Percentiles rank a stretch among this genome's conserved stretches.
Conservation (phyloP, 2,329 filamentous ascomycete genomes). For the Hypoxylon sp. region DNA sequence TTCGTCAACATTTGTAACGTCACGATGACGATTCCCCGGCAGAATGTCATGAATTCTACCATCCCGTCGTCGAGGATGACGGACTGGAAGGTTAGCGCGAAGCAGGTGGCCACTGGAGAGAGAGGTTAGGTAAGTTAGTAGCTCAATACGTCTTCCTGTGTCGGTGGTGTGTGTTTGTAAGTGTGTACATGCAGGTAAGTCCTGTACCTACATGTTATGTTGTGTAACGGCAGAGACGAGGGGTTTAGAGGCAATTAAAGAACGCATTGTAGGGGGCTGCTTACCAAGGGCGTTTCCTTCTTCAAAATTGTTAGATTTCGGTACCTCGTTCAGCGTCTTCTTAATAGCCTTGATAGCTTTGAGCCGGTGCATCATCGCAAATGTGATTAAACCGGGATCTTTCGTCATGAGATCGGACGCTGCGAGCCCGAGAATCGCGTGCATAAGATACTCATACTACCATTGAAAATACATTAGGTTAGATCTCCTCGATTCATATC, state of each 20-base stretch:
- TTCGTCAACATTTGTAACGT: conserved; percentile 68
- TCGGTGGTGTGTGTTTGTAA: background rate
- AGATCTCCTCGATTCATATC: background rate
- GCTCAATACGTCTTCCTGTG: background rate
- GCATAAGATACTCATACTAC: conserved; percentile 62
- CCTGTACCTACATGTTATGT: background rate
- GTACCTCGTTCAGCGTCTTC: conserved; percentile 63
- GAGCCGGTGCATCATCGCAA: conserved; percentile 75
- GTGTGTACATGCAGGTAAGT: background rate
- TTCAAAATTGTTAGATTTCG: conserved; percentile 62
- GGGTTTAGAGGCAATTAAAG: background rate
- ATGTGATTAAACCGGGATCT: conserved; percentile 66
- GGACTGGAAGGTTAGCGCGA: conserved; percentile 72
- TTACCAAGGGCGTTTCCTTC: conserved; percentile 69
- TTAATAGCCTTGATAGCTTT: conserved; percentile 76
- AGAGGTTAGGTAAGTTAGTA: background rate
- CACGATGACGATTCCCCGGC: conserved; percentile 70
- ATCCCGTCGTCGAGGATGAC: conserved; percentile 71
- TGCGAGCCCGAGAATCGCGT: conserved; percentile 75
- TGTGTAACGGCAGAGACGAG: background rate
- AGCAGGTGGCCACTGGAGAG: conserved; percentile 67
- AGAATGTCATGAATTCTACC: conserved; percentile 73
- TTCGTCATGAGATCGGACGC: conserved; percentile 74
- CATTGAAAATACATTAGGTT: conserved; percentile 4
- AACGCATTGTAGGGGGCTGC: background rate